Evolutionary conservation across 2,329 filamentous ascomycete species (phyloP), one percentile per base, ranked within the genome.

Genomic region (Westerdykella sp.): DNA sequence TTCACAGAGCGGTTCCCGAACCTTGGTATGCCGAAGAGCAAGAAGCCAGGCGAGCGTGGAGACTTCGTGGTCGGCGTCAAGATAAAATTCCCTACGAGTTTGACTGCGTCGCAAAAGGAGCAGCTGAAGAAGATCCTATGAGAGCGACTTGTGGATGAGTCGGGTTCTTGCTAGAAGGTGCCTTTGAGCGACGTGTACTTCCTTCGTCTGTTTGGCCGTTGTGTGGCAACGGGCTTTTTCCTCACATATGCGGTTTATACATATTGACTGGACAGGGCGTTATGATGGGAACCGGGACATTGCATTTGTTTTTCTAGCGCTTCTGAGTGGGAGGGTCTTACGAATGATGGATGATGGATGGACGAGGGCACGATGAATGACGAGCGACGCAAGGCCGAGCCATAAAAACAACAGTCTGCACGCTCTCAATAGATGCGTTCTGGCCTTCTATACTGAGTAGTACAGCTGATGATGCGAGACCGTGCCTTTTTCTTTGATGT

Each of bases 11-110:
- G 76, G 25, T 98, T 86, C 63, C 93, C 93, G 0, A 78, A 80
- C 5, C 75, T 87, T n/a, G 93, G 93, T 46, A 97, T 98, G 93
- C 89, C 90, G 31, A 82, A 93, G 59, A 87, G 87, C 48, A 97
- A 95, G 77, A 91, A 89, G 64, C 87, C 87, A 0, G 80, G 73
- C 46, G 79, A 89, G 57, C 79, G 91, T 44, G 93, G 93, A 18
- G 88, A 95, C 62, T 87, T 98, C 53, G 72, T 97, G 45, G 78
- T 98, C 46, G 85, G 83, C 47, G 90, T 95, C 59, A 93, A 93
- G 61, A 90, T 98, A 66, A 90, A 87, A 63, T 97, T 95, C 73
- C 93, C 93, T 0, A 83, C 81, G 3, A 83, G 70, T 34, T 69
- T 98, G 68, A 91, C 87, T 4, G 44, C 77, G 6, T 72, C 77